Percentiles rank a stretch among this genome's conserved stretches.
These are phyloP conservation scores for Termitomyces sp. DNA, from an alignment of 768 basidiomycete species.

Conservation along the genomic window DNA sequence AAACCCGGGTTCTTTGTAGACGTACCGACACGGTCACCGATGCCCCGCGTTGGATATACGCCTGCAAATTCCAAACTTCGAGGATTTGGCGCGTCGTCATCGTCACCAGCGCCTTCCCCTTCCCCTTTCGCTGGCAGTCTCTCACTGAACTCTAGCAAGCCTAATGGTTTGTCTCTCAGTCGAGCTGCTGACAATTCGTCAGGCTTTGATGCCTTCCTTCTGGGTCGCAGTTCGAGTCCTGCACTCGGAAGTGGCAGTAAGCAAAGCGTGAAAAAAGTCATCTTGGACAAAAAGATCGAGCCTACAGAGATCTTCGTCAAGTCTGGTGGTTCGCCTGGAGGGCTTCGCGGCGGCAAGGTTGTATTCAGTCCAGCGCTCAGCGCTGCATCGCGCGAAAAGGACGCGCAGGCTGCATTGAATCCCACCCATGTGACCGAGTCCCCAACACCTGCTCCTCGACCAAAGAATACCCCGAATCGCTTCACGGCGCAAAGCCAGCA, in stretches of 20 bases:
- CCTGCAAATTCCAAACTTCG: slow-evolving; percentile 68
- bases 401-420: slow-evolving; percentile 39
- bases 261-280: slow-evolving; percentile 90
- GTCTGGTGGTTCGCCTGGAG: slow-evolving; percentile 42
- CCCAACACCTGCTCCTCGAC: slow-evolving; percentile 32
- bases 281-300: slow-evolving; percentile 82
- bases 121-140: slow-evolving; percentile 33
- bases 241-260: slow-evolving; percentile 65
- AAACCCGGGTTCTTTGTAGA: slow-evolving; percentile 78
- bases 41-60: slow-evolving; percentile 66
- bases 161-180: slow-evolving; percentile 51
- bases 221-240: slow-evolving; percentile 57
- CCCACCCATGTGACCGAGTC: slow-evolving; percentile 25
- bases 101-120: slow-evolving; percentile 34
- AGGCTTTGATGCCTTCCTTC: slow-evolving; percentile 60
- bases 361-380: slow-evolving; percentile 75
- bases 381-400: slow-evolving; percentile 72
- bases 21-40: slow-evolving; percentile 66
- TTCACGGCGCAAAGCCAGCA: slow-evolving; percentile 34
- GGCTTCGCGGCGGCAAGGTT: slow-evolving; percentile 48
- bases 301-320: slow-evolving; percentile 64
- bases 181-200: slow-evolving; percentile 42
- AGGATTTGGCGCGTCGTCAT: slow-evolving; percentile 58
- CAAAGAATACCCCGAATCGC: slow-evolving; percentile 37
- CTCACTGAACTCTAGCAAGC: slow-evolving; percentile 53